Percentiles rank a stretch among this genome's conserved stretches.
Evolutionary conservation across 306 rosid species (phyloP).

Genomic region (Citrullus colocynthis): DNA sequence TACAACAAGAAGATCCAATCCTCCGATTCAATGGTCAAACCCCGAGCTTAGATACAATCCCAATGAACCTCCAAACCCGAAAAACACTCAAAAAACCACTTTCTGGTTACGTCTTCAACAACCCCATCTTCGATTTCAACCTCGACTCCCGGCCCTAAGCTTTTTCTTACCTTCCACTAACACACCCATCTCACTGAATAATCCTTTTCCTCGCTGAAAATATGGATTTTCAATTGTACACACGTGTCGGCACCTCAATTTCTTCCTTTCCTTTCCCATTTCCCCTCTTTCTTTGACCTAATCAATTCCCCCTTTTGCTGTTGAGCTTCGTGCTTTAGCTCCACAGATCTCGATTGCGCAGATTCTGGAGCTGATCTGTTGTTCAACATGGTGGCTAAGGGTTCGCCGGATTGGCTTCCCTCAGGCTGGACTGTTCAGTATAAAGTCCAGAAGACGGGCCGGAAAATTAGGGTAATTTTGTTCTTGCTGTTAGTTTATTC

Average conservation of each 20-base stretch:
- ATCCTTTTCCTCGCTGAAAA: not conserved
- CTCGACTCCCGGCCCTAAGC: not conserved
- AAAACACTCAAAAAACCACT: not conserved
- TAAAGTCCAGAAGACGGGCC: constrained; percentile 24
- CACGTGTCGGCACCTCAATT: not conserved
- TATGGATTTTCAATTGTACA: not conserved
- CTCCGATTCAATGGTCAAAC: not conserved
- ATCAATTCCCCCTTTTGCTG: not conserved
- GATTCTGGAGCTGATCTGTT: not conserved
- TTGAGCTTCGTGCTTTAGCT: not conserved
- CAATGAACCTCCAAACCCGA: not conserved
- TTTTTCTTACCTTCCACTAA: not conserved
- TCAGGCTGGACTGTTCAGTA: constrained; percentile 32
- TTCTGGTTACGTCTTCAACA: constrained; percentile 3
- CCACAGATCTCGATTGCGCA: not conserved
- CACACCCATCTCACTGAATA: not conserved
- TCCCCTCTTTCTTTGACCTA: constrained; percentile 2
- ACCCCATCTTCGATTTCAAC: not conserved
- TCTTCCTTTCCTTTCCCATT: not conserved
- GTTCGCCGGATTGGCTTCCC: constrained; percentile 37
- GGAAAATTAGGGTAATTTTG: constrained; percentile 28
- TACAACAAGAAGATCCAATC: not conserved
- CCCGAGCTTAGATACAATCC: no score
- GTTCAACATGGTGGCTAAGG: constrained; percentile 14
- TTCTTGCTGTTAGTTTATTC: constrained; percentile 7